Conservation (phyloP, 1,284 basidiomycete species). For the Leccinum solheimii region DNA sequence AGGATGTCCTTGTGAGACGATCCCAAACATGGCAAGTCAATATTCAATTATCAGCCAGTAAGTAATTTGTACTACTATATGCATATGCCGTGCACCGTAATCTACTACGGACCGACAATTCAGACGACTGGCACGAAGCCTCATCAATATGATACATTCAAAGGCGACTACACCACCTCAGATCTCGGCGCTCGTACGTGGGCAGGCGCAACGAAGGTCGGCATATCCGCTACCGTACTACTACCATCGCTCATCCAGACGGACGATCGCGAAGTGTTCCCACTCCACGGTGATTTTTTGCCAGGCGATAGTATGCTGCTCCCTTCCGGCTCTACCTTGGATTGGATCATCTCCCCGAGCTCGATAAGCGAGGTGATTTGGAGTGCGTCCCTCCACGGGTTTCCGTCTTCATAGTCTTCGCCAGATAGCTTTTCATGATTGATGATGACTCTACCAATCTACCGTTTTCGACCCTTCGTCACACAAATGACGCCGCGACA, state of each 20-base stretch:
- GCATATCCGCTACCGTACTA: not conserved
- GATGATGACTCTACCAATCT: constrained; percentile 12
- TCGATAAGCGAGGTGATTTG: not conserved
- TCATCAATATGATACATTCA: not conserved
- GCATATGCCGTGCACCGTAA: no score
- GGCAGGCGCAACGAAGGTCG: not conserved
- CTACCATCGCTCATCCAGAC: not conserved
- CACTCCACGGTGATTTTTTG: not conserved
- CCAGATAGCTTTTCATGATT: constrained; percentile 5
- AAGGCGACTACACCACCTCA: not conserved
- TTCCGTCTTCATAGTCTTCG: not conserved
- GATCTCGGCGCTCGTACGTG: not conserved
- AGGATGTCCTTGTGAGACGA: not conserved
- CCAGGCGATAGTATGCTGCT: not conserved
- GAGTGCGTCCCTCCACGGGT: not conserved
- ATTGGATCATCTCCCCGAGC: not conserved
- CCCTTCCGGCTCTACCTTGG: not conserved
- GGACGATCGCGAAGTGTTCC: not conserved
- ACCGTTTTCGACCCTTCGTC: not conserved
- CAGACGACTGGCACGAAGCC: not conserved
- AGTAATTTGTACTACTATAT: no score
- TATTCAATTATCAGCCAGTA: no score
- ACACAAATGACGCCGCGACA: not conserved
- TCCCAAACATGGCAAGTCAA: not conserved
- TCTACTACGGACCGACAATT: not conserved